phyloP scores from a whole-genome alignment of 495 filamentous ascomycete species.

The Pseudoneurospora amorphoporcata region DNA sequence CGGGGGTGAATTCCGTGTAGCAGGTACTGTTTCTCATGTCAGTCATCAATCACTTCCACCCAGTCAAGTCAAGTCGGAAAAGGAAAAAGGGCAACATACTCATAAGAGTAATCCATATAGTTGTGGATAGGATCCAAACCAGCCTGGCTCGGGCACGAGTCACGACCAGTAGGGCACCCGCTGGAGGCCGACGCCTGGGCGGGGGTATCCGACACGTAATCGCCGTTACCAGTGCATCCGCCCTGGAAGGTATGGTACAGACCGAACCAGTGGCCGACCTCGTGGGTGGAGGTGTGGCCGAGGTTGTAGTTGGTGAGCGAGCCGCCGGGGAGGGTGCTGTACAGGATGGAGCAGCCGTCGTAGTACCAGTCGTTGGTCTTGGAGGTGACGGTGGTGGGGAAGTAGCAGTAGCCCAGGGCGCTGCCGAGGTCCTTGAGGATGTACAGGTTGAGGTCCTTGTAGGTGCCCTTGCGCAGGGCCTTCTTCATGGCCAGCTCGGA shows the following conservation, averaged over 20 bases:
- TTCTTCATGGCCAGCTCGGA: conserved; percentile 46
- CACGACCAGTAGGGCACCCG: conserved; percentile 47
- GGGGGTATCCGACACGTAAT: conserved; percentile 50
- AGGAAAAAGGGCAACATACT: conserved; percentile 27
- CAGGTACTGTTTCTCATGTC: conserved; percentile 21
- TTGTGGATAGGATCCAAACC: conserved; percentile 52
- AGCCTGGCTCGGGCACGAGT: conserved; percentile 38
- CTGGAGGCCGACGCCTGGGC: conserved; percentile 39
- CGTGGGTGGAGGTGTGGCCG: conserved; percentile 52
- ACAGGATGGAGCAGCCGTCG: conserved; percentile 53
- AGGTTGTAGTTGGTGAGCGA: conserved; percentile 41
- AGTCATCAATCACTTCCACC: background rate
- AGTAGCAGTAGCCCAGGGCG: conserved; percentile 50
- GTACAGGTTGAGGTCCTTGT: conserved; percentile 53
- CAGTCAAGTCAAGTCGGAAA: background rate
- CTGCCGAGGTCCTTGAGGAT: conserved; percentile 44
- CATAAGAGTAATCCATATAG: conserved; percentile 55
- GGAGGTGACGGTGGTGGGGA: conserved; percentile 23
- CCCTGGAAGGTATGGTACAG: conserved; percentile 60
- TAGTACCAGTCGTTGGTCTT: conserved; percentile 30
- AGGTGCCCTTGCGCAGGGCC: conserved; percentile 48
- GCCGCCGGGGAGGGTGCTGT: conserved; percentile 44
- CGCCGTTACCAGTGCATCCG: conserved; percentile 43
- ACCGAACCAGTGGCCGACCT: conserved; percentile 58
- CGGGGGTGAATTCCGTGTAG: conserved; percentile 37